Conservation (phyloP, 768 basidiomycete genomes). For the Gloeostereum incarnatum region DNA sequence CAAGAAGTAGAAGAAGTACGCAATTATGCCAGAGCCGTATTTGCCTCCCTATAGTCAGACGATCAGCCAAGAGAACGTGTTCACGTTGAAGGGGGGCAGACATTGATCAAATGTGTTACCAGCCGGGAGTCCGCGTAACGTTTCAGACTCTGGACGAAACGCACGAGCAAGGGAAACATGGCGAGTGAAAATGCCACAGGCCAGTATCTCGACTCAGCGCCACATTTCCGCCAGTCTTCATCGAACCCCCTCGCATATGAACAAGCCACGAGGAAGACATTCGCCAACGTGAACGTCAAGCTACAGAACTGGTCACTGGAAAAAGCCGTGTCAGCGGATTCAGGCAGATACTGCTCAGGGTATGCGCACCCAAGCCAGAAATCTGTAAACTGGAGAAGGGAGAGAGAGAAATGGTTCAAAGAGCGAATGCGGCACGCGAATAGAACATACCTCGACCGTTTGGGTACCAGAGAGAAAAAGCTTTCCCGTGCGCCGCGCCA, state of each 20-base stretch:
- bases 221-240: constrained; percentile 38
- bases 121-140: constrained; percentile 77
- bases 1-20: constrained; percentile 58
- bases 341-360: background rate
- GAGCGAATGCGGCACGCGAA: constrained; percentile 1
- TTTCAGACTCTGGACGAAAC: constrained; percentile 78
- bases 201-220: constrained; percentile 43
- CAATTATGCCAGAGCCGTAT: constrained; percentile 60
- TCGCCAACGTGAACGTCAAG: constrained; percentile 63
- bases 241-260: constrained; percentile 53
- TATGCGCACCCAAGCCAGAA: constrained; percentile 77
- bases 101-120: constrained; percentile 81
- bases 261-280: constrained; percentile 69
- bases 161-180: constrained; percentile 61
- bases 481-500: constrained; percentile 52
- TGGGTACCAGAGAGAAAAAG: constrained; percentile 62
- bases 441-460: constrained; percentile 58
- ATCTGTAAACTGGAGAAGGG: constrained; percentile 53
- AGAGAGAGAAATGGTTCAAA: constrained; percentile 6
- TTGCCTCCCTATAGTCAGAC: constrained; percentile 62
- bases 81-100: constrained; percentile 17
- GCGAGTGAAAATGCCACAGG: constrained; percentile 48
- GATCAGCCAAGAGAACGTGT: constrained; percentile 3
- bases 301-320: constrained; percentile 76
- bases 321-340: background rate